Evolutionary conservation across 768 basidiomycete species (phyloP).

Genomic region (Mycena sanguinolenta): DNA sequence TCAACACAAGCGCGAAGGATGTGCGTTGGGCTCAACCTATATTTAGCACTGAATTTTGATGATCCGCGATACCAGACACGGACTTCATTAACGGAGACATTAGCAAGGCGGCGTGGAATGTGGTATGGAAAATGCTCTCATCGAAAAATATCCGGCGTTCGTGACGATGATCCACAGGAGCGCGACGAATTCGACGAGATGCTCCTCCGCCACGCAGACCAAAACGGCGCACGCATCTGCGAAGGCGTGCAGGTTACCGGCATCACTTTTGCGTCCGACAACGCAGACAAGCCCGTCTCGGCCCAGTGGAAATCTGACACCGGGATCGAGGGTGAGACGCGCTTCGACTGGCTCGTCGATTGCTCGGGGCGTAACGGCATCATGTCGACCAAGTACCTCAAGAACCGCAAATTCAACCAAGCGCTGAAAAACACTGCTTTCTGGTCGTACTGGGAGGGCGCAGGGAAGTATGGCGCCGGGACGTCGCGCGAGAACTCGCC

Average conservation of each 20-base stretch:
- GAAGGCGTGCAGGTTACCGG: slow-evolving; percentile 60
- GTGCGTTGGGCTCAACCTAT: slow-evolving; percentile 42
- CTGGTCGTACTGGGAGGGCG: slow-evolving; percentile 77
- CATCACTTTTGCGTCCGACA: slow-evolving; percentile 57
- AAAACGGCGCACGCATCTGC: slow-evolving; percentile 62
- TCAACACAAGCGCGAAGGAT: slow-evolving; percentile 53
- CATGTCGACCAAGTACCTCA: slow-evolving; percentile 70
- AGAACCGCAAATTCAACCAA: slow-evolving; percentile 67
- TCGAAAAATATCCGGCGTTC: too few species aligned
- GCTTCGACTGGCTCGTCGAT: slow-evolving; percentile 75
- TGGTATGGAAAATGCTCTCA: slow-evolving; percentile 54
- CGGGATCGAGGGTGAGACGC: slow-evolving; percentile 55
- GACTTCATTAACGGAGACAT: slow-evolving; percentile 68
- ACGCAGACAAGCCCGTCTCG: slow-evolving; percentile 50
- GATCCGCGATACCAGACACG: slow-evolving; percentile 58
- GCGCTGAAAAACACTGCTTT: slow-evolving; percentile 72
- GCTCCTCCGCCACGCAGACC: slow-evolving; percentile 66
- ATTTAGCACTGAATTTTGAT: not conserved
- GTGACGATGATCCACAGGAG: too few species aligned
- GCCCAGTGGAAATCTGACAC: slow-evolving; percentile 53
- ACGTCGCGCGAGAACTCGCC: slow-evolving; percentile 60
- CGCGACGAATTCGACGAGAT: slow-evolving; percentile 64
- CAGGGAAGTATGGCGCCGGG: slow-evolving; percentile 56
- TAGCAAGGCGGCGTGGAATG: slow-evolving; percentile 70
- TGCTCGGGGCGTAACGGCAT: slow-evolving; percentile 72